A percentile compares a stretch with the other conserved stretches of the same genome.
These are phyloP conservation scores for Stentor roeselii DNA, from an alignment of 73 alveolate genomes.

Conservation along the genomic window DNA sequence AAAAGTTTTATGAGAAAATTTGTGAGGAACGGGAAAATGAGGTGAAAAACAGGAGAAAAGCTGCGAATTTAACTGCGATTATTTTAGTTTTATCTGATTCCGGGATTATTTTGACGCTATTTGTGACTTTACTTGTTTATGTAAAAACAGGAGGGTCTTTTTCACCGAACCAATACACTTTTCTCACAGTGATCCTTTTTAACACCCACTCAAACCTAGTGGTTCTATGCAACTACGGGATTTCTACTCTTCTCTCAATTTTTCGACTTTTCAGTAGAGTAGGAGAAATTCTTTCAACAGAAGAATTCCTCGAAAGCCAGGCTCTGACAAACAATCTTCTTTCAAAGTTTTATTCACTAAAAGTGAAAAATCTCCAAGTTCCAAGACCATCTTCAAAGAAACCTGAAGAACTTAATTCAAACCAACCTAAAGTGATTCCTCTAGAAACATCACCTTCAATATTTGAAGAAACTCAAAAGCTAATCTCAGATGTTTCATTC, in stretches of 20 bases:
- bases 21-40: slow-evolving; percentile 20
- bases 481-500: no score
- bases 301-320: no score
- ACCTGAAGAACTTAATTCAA: no score
- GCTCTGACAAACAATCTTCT: no score
- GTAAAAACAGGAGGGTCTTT: background rate
- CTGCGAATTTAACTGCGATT: background rate
- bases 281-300: background rate
- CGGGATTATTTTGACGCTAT: background rate
- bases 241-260: background rate
- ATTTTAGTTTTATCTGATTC: background rate
- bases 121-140: background rate
- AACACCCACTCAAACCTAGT: background rate
- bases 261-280: background rate
- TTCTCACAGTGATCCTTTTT: background rate
- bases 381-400: no score
- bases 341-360: no score
- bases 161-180: background rate
- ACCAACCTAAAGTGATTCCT: no score
- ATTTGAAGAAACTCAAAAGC: no score
- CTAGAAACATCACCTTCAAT: no score
- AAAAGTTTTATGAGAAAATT: slow-evolving; percentile 28
- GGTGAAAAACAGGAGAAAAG: background rate
- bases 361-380: no score
- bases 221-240: background rate